Base-by-base conservation (phyloP, 495 filamentous ascomycete genomes). In the Penicillium verhagenii region DNA sequence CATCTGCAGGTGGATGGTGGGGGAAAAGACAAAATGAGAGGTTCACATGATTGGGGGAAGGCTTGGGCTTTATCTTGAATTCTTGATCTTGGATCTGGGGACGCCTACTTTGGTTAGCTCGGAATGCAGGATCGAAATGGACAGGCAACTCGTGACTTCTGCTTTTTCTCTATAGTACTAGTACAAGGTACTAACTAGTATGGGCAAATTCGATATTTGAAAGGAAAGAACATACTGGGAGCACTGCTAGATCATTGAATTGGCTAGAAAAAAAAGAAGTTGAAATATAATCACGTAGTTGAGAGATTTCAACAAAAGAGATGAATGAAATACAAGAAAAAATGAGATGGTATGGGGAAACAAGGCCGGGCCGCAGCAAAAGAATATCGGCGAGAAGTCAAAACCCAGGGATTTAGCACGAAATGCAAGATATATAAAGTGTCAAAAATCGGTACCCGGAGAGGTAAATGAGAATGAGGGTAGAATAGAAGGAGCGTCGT, bases 341-440 rank as follows among this genome's bases (percentile, higher is more conserved):
- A 66, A 63, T 59, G 60, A 69, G 61, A 68, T 74, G 70, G 70
- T 72, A 74, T 74, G 70, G 48, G 61, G 58, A 52, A 45, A 54
- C n/a, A 57, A 40, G 63, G 64, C 61, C 58, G 50, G 57, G 56
- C 52, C 64, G 64, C 61, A 66, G 57, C 45, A 42, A 38, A 63
- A 48, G 62, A 58, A 56, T 59, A 61, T 55, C 57, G 64, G 56
- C 46, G 48, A 55, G 54, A 44, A 59, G 50, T 60, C 28, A 60
- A 54, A 51, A 37, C 24, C 49, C 48, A 52, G 53, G 61, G 56
- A 56, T 60, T 54, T 52, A 61, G 44, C 29, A 52, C 45, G 46
- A 60, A 43, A 64, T 60, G 59, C 59, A 60, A 57, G 49, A 53
- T 37, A 44, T 45, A 35, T 35, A 13, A 16, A 35, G 33, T 14